Conservation (phyloP, 306 rosid genomes). For the Sicyos edulis region DNA sequence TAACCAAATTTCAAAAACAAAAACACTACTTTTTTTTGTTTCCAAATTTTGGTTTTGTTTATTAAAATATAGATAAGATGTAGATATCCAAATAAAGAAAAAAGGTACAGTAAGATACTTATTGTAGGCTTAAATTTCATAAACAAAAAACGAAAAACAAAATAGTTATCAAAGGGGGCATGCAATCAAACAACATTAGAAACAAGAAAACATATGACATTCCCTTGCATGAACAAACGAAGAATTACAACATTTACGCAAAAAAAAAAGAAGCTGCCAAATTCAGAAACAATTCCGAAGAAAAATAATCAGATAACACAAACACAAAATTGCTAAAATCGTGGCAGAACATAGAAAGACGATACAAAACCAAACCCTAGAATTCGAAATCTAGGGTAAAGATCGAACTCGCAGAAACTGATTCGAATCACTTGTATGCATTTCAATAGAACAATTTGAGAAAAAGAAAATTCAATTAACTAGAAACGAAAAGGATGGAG, state of each 20-base stretch:
- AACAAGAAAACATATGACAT: neutral
- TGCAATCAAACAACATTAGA: neutral
- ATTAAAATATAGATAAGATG: too few relatives aligned
- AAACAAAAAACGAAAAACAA: too few relatives aligned
- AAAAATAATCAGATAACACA: neutral
- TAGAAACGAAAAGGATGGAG: neutral
- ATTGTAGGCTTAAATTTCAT: too few relatives aligned
- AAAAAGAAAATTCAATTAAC: neutral
- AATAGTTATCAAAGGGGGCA: too few relatives aligned
- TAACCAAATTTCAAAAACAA: too few relatives aligned
- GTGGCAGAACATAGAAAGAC: neutral
- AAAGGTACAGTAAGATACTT: too few relatives aligned
- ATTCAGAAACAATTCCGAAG: neutral
- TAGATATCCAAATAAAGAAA: too few relatives aligned
- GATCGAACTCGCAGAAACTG: neutral
- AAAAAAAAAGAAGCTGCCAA: neutral
- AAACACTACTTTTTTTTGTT: too few relatives aligned
- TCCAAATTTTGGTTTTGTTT: too few relatives aligned
- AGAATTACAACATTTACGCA: neutral
- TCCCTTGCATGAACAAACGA: neutral
- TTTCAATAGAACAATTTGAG: neutral
- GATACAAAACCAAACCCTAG: slow-evolving; percentile 1
- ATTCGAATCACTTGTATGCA: neutral
- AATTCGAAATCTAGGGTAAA: neutral
- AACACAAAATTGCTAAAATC: neutral